Base-by-base conservation (phyloP, 257 asterid genomes). In the Capsicum baccatum region DNA sequence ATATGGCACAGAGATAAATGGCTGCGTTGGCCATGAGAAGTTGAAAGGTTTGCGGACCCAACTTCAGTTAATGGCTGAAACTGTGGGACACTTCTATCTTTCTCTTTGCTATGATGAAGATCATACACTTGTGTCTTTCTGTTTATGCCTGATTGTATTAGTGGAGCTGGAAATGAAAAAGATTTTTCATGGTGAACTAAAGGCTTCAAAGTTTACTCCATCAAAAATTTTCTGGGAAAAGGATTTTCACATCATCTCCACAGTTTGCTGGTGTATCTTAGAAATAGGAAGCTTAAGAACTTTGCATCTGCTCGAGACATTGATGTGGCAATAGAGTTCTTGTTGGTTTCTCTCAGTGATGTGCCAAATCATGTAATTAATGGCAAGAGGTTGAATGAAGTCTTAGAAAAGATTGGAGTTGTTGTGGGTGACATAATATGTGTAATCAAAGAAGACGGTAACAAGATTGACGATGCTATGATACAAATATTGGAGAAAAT, bases 281-380 rank as follows among this genome's bases (percentile, higher is more conserved):
- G 6, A 63, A 3, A 26, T 15, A 2, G n/a, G n/a, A n/a, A n/a
- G n/a, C n/a, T n/a, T n/a, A n/a, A 21, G 70, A 63, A 26, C 8
- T 63, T 63, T 63, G 42, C 21, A 6, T 19, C 69, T 62, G 39
- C 69, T 62, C 69, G 12, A 19, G 5, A 62, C 12, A 63, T 63
- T 63, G 44, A 63, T 26, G 42, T 11, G 70, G 70, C 16, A 63
- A 63, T 63, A 63, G 70, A 63, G 70, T 63, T 63, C 70, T 63
- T 63, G 70, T 21, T 63, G 70, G 15, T 4, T 63, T 21, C 26
- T 21, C 70, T 63, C 11, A 16, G 1, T 63, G 16, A 60, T 8
- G 67, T 3, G 12, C 10, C 67, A 9, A 8, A 60, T 6, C 14
- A 8, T 60, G 12, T 60, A 8, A n/a, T n/a, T 60, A 60, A 9